phyloP scores from a whole-genome alignment of 2,329 filamentous ascomycete species.

The Lizonia empirigonia region DNA sequence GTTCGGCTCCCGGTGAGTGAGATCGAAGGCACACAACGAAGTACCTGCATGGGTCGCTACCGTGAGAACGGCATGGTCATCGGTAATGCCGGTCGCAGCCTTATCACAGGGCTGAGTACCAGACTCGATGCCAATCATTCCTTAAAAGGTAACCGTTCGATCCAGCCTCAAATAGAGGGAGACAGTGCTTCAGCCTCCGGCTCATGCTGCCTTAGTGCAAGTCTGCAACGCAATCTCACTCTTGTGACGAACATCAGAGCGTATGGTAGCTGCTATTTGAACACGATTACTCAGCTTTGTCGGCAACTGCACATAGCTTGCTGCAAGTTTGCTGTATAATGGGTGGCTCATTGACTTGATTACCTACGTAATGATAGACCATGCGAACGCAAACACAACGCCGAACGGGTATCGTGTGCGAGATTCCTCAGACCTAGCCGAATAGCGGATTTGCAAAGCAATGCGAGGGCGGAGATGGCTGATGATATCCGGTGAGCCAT shows the following conservation, averaged over 20 bases:
- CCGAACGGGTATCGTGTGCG: constrained; percentile 3
- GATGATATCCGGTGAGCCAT: constrained; percentile 9
- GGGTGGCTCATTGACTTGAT: neutral
- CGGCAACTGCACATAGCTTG: neutral
- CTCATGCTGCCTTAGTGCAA: neutral
- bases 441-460: neutral
- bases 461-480: constrained; percentile 4
- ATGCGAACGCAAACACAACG: constrained; percentile 3
- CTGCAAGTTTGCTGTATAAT: neutral
- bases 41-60: constrained; percentile 39
- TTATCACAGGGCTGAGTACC: constrained; percentile 15
- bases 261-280: neutral
- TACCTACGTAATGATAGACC: neutral
- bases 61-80: constrained; percentile 28
- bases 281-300: neutral
- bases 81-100: constrained; percentile 18
- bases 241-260: neutral
- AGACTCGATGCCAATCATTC: neutral
- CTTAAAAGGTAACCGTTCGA: constrained; percentile 9
- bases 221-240: neutral
- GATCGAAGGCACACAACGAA: constrained; percentile 14
- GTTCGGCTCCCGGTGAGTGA: constrained; percentile 23
- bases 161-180: neutral
- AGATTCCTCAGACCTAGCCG: neutral
- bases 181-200: constrained; percentile 3